These are phyloP conservation scores for Aspergillus intermedius DNA, from an alignment of 2,329 filamentous ascomycete genomes.

Conservation along the genomic window DNA sequence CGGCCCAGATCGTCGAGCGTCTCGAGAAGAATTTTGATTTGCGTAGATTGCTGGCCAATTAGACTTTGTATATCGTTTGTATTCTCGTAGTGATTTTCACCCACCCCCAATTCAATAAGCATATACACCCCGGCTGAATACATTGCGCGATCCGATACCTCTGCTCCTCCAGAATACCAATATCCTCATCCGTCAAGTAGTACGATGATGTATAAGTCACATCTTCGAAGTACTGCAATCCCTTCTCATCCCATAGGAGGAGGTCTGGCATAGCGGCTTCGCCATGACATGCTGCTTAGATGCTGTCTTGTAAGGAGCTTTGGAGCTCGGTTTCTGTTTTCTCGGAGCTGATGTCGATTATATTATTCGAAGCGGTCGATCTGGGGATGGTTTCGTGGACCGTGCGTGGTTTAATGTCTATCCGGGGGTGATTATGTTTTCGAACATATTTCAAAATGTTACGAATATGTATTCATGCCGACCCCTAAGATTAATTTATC, in stretches of 20 bases:
- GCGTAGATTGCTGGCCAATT: constrained; percentile 47
- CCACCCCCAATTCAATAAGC: constrained; percentile 47
- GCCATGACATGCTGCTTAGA: constrained; percentile 1
- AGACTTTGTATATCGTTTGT: constrained; percentile 40
- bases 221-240: constrained; percentile 20
- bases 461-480: too few relatives aligned
- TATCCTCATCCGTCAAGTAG: constrained; percentile 90
- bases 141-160: constrained; percentile 54
- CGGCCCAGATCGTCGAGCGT: constrained; percentile 70
- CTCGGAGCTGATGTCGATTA: constrained; percentile 8
- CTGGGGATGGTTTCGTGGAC: neutral
- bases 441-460: neutral
- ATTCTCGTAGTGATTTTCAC: neutral
- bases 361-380: neutral
- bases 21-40: constrained; percentile 71
- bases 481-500: too few relatives aligned
- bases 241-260: constrained; percentile 19
- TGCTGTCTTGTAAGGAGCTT: constrained; percentile 2
- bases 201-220: constrained; percentile 47
- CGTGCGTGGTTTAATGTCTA: neutral
- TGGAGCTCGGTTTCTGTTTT: constrained; percentile 3
- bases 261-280: constrained; percentile 17
- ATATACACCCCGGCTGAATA: constrained; percentile 66
- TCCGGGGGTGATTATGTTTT: neutral
- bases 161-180: constrained; percentile 60